Evolutionary conservation across 805 yeast species (phyloP).

Genomic region (Cephaloascus albidus): DNA sequence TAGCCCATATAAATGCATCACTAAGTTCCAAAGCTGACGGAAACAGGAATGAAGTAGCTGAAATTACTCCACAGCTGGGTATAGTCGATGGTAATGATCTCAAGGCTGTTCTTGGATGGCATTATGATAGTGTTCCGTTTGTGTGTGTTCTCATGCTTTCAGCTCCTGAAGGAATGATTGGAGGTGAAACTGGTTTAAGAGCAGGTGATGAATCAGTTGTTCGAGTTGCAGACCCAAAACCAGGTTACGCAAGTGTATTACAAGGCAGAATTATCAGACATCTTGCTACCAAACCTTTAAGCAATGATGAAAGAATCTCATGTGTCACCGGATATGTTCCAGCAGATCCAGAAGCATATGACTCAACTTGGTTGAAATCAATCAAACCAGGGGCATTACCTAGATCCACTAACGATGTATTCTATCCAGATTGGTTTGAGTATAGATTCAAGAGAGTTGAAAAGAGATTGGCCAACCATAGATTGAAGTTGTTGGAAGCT

Average conservation of each 20-base stretch:
- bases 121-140: slow-evolving; percentile 34
- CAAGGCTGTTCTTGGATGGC: slow-evolving; percentile 39
- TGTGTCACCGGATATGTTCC: slow-evolving; percentile 17
- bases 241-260: slow-evolving; percentile 37
- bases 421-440: slow-evolving; percentile 22
- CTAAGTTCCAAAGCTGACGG: slow-evolving; percentile 10
- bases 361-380: slow-evolving; percentile 19
- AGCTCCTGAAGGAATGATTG: slow-evolving; percentile 34
- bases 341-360: slow-evolving; percentile 13
- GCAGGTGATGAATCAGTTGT: slow-evolving; percentile 24
- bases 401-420: slow-evolving; percentile 17
- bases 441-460: slow-evolving; percentile 17
- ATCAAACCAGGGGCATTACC: slow-evolving; percentile 21
- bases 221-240: slow-evolving; percentile 33
- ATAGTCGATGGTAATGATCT: slow-evolving; percentile 20
- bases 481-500: slow-evolving; percentile 2
- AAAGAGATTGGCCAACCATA: slow-evolving; percentile 9
- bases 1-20: slow-evolving; percentile 24
- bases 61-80: slow-evolving; percentile 9
- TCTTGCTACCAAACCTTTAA: slow-evolving; percentile 34
- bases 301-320: slow-evolving; percentile 22
- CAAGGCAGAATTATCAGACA: slow-evolving; percentile 38
- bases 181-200: slow-evolving; percentile 38
- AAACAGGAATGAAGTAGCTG: slow-evolving; percentile 5
- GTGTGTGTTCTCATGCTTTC: slow-evolving; percentile 41